Conservation (phyloP, 148 eudicot genomes). For the Diospyros kaki region DNA sequence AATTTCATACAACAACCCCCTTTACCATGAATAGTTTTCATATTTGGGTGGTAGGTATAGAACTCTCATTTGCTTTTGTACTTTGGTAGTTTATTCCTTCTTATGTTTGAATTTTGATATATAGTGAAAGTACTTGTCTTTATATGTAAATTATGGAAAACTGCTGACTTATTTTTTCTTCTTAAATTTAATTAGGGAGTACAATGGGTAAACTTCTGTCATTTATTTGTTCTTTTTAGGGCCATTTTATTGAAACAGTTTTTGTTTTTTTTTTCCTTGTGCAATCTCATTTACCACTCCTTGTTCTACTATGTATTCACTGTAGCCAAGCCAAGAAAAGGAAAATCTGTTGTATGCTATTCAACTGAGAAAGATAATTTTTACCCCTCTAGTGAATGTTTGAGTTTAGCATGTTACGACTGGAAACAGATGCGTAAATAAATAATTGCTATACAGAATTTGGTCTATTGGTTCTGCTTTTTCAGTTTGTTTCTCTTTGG, state of each 20-base stretch:
- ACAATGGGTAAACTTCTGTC: neutral
- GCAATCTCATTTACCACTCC: neutral
- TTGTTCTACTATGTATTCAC: neutral
- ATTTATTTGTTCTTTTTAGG: neutral
- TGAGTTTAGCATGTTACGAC: neutral
- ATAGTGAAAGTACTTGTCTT: neutral
- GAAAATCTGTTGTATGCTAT: neutral
- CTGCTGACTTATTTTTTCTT: no score
- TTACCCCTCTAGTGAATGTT: no score
- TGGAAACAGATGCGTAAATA: neutral
- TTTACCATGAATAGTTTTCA: constrained; percentile 51
- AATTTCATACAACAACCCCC: constrained; percentile 65
- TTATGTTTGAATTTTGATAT: neutral
- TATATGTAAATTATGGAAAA: neutral
- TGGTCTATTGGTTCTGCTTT: neutral
- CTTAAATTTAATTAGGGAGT: neutral
- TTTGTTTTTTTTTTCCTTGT: constrained; percentile 4
- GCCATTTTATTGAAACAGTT: neutral
- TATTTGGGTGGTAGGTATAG: constrained; percentile 75
- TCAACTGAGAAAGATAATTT: neutral
- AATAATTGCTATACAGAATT: neutral
- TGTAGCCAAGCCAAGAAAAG: no score
- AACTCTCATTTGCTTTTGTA: constrained; percentile 9
- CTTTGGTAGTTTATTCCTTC: constrained; percentile 4
- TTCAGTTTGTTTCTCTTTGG: neutral